Percentiles rank a stretch among this genome's conserved stretches.
phyloP scores from a whole-genome alignment of 164 flowering plant genomes.

The Vitis riparia region DNA sequence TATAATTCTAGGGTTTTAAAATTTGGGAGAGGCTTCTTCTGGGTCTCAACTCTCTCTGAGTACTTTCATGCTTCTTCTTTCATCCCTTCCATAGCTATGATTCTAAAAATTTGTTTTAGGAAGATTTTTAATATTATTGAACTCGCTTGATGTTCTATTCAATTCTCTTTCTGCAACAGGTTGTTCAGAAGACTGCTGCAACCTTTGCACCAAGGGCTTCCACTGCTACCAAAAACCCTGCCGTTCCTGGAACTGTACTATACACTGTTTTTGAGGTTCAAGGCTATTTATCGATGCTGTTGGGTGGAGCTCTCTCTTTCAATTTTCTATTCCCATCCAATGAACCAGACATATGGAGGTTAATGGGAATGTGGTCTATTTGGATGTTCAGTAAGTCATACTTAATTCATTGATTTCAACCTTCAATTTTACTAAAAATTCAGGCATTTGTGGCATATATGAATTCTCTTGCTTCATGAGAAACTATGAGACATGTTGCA shows the following conservation, averaged over 20 bases:
- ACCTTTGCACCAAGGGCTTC: slow-evolving; percentile 99
- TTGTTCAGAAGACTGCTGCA: slow-evolving; percentile 91
- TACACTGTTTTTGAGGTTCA: slow-evolving; percentile 95
- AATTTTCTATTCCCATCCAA: slow-evolving; percentile 88
- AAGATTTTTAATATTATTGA: too few species aligned
- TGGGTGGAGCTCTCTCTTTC: slow-evolving; percentile 92
- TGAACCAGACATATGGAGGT: slow-evolving; percentile 94
- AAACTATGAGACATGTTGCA: too few species aligned
- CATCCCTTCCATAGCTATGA: too few species aligned
- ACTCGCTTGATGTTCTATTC: too few species aligned
- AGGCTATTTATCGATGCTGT: slow-evolving; percentile 79
- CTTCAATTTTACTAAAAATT: neutral
- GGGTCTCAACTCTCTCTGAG: too few species aligned
- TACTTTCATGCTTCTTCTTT: too few species aligned
- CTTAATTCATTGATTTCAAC: neutral
- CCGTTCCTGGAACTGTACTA: slow-evolving; percentile 79
- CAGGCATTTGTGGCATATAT: neutral
- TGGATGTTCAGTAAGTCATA: slow-evolving; percentile 97
- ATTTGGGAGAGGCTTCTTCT: too few species aligned
- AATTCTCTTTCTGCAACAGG: slow-evolving; percentile 38
- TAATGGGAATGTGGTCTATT: slow-evolving; percentile 99
- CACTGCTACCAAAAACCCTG: slow-evolving; percentile 85
- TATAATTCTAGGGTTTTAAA: neutral
- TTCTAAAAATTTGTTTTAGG: too few species aligned
- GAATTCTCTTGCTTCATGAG: too few species aligned